phyloP scores from a whole-genome alignment of 345 rosid species.

The Leavenworthia alabamica region DNA sequence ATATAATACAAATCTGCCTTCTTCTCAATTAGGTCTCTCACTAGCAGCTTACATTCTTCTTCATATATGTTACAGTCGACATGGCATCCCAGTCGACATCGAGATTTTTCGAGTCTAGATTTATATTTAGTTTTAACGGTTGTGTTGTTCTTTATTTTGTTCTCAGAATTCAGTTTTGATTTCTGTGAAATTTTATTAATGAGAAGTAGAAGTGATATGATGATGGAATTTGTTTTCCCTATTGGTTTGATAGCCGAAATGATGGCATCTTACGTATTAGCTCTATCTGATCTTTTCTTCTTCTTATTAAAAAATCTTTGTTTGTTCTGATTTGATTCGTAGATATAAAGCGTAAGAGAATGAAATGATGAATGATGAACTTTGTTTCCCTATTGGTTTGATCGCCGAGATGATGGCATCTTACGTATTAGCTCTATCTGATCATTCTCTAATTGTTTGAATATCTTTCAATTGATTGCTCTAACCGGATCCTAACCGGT shows the following conservation, averaged over 20 bases:
- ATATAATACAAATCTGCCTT: slow-evolving; percentile 14
- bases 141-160: too few relatives aligned
- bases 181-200: not conserved
- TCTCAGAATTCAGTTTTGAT: not conserved
- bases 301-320: not conserved
- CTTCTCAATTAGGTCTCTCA: not conserved
- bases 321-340: not conserved
- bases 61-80: not conserved
- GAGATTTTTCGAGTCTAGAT: not conserved
- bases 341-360: not conserved
- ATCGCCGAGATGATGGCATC: slow-evolving; percentile 31
- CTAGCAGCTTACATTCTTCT: not conserved
- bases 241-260: slow-evolving; percentile 34
- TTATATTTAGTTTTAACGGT: not conserved
- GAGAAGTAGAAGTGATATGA: slow-evolving; percentile 13
- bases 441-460: slow-evolving; percentile 9
- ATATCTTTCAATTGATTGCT: too few relatives aligned
- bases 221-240: slow-evolving; percentile 28
- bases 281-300: slow-evolving; percentile 29
- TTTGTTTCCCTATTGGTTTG: slow-evolving; percentile 34
- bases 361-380: slow-evolving; percentile 29
- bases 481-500: too few relatives aligned
- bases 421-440: slow-evolving; percentile 34
- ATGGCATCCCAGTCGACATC: too few relatives aligned
- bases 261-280: slow-evolving; percentile 37